Base-by-base conservation (phyloP, 164 flowering plant genomes). In the Annona squamosa region DNA sequence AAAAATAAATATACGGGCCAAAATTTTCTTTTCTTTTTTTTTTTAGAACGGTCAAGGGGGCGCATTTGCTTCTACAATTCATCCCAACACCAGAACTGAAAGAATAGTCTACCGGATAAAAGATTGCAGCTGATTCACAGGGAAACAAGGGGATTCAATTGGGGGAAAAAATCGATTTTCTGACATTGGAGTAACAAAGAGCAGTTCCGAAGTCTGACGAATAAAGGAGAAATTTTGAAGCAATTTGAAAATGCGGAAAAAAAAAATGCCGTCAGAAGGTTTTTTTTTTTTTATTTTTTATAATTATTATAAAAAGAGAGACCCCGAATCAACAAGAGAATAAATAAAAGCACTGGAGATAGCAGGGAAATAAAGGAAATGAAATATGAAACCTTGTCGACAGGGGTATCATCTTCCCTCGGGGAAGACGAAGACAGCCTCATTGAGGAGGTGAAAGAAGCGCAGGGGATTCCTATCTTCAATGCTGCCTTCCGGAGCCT, bases 381-480 rank as follows among this genome's bases (percentile, higher is more conserved):
- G 48, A 59, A 41, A 52, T n/a, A 57, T 52, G 71, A n/a, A 71
- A 76, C 79, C 76, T 78, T 46, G 13, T 68, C 62, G 41, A 26
- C 61, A 45, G 44, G 43, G 26, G 71, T 37, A 71, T 81, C 73
- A 47, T 73, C 79, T 26, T 65, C n/a, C 59, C 47, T 52, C 13
- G 9, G 59, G 9, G 59, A 52, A 9, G 59, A 52, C 9, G 59
- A 52, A 9, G 59, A 52, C 13, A 52, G 75, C 48, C 26, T 59
- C 26, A 67, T 42, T 18, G 79, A 70, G 71, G 65, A 76, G 45
- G 59, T 52, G 59, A 52, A 52, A 52, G 75, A 76, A 72, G 73
- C 74, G 44, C 83, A 81, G 62, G 83, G 79, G 7, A 81, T 61
- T 13, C 74, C 75, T 4, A 81, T 76, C 67, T 64, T 78, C 65